Conservation (phyloP, 2,329 filamentous ascomycete species). For the Apiospora pterosperma region DNA sequence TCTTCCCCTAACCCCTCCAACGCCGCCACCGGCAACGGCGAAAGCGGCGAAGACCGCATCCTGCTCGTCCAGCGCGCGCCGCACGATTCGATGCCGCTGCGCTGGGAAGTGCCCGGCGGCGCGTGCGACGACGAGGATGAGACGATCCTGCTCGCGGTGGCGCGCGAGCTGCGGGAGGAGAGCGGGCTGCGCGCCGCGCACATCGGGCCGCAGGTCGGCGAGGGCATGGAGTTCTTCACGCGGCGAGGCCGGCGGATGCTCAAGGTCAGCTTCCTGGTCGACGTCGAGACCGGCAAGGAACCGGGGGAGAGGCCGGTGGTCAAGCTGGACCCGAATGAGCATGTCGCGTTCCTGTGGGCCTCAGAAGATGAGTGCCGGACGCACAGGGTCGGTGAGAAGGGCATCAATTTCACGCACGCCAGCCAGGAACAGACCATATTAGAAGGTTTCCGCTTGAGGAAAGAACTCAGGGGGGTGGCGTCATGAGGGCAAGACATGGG, state of each 20-base stretch:
- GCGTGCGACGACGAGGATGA: constrained; percentile 32
- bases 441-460: constrained; percentile 20
- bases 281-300: constrained; percentile 16
- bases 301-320: constrained; percentile 11
- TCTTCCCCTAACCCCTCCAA: background rate
- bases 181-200: constrained; percentile 26
- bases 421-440: constrained; percentile 18
- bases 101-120: constrained; percentile 41
- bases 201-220: constrained; percentile 18
- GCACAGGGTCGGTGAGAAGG: constrained; percentile 18
- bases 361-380: constrained; percentile 26
- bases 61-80: constrained; percentile 37
- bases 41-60: constrained; percentile 17
- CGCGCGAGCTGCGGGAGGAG: constrained; percentile 40
- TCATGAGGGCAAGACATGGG: background rate
- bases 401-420: constrained; percentile 20
- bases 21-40: background rate
- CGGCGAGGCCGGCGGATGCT: constrained; percentile 15
- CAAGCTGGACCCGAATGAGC: constrained; percentile 29
- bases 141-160: constrained; percentile 33
- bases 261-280: constrained; percentile 26
- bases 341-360: constrained; percentile 28
- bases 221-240: constrained; percentile 13
- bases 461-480: background rate
- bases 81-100: constrained; percentile 31